phyloP scores from a whole-genome alignment of 148 eudicot genomes.

The Limonium bicolor region DNA sequence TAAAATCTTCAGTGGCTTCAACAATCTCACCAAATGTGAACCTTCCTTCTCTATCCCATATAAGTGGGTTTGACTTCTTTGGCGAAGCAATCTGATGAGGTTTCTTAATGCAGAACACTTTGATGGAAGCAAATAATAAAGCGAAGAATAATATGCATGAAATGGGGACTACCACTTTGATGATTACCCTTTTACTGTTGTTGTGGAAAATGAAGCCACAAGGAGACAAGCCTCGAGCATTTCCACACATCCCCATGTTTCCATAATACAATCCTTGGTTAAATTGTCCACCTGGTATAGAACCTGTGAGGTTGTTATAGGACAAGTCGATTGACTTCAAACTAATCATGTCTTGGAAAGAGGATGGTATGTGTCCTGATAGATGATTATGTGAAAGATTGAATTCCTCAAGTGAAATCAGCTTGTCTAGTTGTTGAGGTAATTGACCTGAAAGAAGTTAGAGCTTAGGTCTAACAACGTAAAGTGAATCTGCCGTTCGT shows the following conservation, averaged over 20 bases:
- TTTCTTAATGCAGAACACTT: background rate
- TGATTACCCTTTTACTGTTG: slow-evolving; percentile 9
- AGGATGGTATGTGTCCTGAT: slow-evolving; percentile 26
- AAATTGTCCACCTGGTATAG: slow-evolving; percentile 26
- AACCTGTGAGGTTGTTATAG: slow-evolving; percentile 35
- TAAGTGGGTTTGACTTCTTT: background rate
- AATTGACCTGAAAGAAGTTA: slow-evolving; percentile 23
- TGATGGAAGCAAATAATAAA: background rate
- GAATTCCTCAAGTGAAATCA: slow-evolving; percentile 17
- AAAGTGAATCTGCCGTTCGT: slow-evolving; percentile 11
- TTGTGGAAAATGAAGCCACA: slow-evolving; percentile 3
- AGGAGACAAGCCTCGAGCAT: slow-evolving; percentile 21
- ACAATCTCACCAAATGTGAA: slow-evolving; percentile 20
- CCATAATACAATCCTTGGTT: slow-evolving; percentile 12
- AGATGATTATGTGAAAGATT: slow-evolving; percentile 37
- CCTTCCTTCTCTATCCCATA: slow-evolving; percentile 22
- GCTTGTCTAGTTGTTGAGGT: slow-evolving; percentile 14
- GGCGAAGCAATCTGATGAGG: background rate
- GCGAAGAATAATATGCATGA: slow-evolving; percentile 2
- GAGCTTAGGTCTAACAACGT: slow-evolving; percentile 23
- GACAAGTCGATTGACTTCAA: slow-evolving; percentile 23
- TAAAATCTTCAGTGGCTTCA: slow-evolving; percentile 26
- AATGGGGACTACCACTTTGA: slow-evolving; percentile 8
- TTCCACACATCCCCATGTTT: slow-evolving; percentile 32
- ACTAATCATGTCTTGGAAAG: slow-evolving; percentile 17